Evolutionary conservation across 768 basidiomycete species (phyloP).

Genomic region (Cubamyces lactineus): DNA sequence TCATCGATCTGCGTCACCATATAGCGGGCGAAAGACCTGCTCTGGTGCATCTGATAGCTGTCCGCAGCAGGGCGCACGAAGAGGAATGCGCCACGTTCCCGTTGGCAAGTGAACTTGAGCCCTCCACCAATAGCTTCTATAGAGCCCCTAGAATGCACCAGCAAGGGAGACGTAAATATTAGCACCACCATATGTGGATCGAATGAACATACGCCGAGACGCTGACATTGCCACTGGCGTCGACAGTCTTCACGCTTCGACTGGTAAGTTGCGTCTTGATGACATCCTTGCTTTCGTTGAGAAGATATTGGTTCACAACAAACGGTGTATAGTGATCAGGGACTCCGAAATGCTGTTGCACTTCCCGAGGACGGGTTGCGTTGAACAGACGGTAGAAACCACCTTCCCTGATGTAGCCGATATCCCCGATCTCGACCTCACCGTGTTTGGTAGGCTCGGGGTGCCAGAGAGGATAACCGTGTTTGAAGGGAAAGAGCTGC

Average conservation of each 20-base stretch:
- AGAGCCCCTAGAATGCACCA: not conserved
- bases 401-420: slow-evolving; percentile 27
- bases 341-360: slow-evolving; percentile 5
- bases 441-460: slow-evolving; percentile 23
- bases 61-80: slow-evolving; percentile 11
- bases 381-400: slow-evolving; percentile 32
- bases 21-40: slow-evolving; percentile 13
- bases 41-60: not conserved
- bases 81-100: slow-evolving; percentile 27
- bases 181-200: not conserved
- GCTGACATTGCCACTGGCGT: slow-evolving; percentile 9
- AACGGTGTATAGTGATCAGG: slow-evolving; percentile 11
- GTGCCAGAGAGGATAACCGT: slow-evolving; percentile 29
- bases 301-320: not conserved
- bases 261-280: slow-evolving; percentile 10
- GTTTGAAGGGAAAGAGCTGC: slow-evolving; percentile 17
- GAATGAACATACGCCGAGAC: slow-evolving; percentile 10
- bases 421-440: slow-evolving; percentile 29
- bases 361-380: slow-evolving; percentile 11
- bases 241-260: slow-evolving; percentile 7
- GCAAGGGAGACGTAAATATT: no score
- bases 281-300: slow-evolving; percentile 4
- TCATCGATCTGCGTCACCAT: slow-evolving; percentile 20
- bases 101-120: slow-evolving; percentile 20
- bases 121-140: slow-evolving; percentile 15